phyloP scores from a whole-genome alignment of 805 yeast genomes.

The Myxozyma lipomycoides region DNA sequence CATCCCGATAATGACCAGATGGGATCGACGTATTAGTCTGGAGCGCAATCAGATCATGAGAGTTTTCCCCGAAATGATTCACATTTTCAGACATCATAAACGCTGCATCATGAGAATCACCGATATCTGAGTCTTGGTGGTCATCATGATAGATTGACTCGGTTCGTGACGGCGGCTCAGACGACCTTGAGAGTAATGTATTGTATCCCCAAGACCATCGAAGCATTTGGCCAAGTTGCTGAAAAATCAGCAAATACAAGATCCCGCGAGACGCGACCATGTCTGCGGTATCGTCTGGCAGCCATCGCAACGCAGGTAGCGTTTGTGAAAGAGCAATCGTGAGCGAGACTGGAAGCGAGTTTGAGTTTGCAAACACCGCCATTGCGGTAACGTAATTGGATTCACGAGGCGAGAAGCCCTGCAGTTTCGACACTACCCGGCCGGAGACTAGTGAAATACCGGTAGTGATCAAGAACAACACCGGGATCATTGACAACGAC shows the following conservation, averaged over 20 bases:
- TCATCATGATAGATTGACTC: constrained; percentile 3
- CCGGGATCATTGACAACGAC: constrained; percentile 80
- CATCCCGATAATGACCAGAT: background rate
- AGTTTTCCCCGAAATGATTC: background rate
- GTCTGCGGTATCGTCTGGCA: constrained; percentile 52
- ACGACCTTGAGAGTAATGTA: constrained; percentile 44
- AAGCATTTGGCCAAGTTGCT: constrained; percentile 62
- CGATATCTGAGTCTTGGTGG: background rate
- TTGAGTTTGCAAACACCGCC: constrained; percentile 95
- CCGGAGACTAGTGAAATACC: constrained; percentile 68
- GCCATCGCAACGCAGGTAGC: constrained; percentile 55
- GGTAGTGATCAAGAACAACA: constrained; percentile 79
- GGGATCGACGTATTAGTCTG: constrained; percentile 12
- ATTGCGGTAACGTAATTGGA: constrained; percentile 90
- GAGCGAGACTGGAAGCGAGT: constrained; percentile 88
- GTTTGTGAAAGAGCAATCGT: constrained; percentile 64
- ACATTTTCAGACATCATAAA: constrained; percentile 9
- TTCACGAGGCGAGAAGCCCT: constrained; percentile 67
- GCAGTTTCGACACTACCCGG: constrained; percentile 46
- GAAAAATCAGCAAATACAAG: constrained; percentile 56
- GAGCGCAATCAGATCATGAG: constrained; percentile 17
- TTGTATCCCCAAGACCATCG: constrained; percentile 75
- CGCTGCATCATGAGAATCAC: constrained; percentile 3
- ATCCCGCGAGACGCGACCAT: constrained; percentile 61
- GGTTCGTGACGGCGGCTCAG: background rate